These are phyloP conservation scores for Suhomyces taliae DNA, from an alignment of 1,139 yeast genomes.

Conservation along the genomic window DNA sequence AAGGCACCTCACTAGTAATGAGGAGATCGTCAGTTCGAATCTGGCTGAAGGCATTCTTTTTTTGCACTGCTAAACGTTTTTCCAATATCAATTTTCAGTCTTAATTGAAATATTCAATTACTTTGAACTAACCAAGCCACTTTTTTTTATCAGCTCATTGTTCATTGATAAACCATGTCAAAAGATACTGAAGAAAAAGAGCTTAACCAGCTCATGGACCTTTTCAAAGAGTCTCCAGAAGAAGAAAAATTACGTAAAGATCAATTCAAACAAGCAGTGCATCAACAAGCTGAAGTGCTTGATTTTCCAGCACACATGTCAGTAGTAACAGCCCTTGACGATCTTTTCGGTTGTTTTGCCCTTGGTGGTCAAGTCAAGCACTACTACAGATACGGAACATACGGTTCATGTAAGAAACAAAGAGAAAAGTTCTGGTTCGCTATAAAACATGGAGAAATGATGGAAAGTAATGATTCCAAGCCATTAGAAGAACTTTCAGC, in stretches of 20 bases:
- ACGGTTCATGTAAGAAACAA: conserved; percentile 68
- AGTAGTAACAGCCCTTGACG: conserved; percentile 78
- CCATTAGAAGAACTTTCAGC: conserved; percentile 41
- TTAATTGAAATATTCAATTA: not conserved
- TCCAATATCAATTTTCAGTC: not conserved
- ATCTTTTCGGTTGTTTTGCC: conserved; percentile 80
- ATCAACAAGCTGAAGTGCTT: conserved; percentile 21
- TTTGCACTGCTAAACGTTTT: not conserved
- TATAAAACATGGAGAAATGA: conserved; percentile 49
- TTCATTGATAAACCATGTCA: conserved; percentile 5
- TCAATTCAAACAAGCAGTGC: conserved; percentile 28
- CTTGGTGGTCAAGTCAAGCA: conserved; percentile 84
- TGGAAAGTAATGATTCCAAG: conserved; percentile 19
- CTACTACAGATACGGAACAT: conserved; percentile 78
- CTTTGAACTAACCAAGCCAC: not conserved
- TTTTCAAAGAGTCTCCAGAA: conserved; percentile 36
- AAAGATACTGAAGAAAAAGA: conserved; percentile 27
- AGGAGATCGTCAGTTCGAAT: conserved; percentile 88
- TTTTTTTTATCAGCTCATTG: no score
- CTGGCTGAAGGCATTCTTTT: conserved; percentile 69
- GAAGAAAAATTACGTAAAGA: conserved; percentile 35
- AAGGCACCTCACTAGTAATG: no score
- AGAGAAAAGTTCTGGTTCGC: conserved; percentile 83
- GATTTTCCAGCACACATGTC: conserved; percentile 41
- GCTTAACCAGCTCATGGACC: conserved; percentile 33